Conservation (phyloP, 768 basidiomycete species). For the Calocera cornea region DNA sequence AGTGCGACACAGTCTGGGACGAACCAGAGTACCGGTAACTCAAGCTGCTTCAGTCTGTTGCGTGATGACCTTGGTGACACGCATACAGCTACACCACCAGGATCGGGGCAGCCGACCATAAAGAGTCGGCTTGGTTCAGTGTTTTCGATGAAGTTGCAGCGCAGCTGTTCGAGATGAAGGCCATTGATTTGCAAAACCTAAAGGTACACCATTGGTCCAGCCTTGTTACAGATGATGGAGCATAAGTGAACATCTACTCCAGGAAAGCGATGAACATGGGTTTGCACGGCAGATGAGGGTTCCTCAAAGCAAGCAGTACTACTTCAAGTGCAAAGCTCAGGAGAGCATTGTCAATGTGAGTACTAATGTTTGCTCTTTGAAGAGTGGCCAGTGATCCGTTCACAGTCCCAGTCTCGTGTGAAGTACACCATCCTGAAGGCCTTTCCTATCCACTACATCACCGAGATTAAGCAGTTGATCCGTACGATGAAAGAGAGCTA, state of each 20-base stretch:
- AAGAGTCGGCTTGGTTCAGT: background rate
- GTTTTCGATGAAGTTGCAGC: background rate
- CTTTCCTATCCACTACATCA: slow-evolving; percentile 48
- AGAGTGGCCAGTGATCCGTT: slow-evolving; percentile 4
- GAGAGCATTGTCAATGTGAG: slow-evolving; percentile 29
- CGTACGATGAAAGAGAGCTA: slow-evolving; percentile 51
- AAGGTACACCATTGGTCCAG: background rate
- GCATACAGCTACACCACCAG: background rate
- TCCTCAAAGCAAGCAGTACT: slow-evolving; percentile 27
- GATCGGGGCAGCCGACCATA: background rate
- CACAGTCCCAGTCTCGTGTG: slow-evolving; percentile 64
- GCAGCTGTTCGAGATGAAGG: background rate
- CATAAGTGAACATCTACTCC: too few species aligned
- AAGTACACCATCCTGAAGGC: slow-evolving; percentile 71
- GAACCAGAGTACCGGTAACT: background rate
- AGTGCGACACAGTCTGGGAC: background rate
- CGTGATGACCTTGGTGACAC: background rate
- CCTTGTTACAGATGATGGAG: background rate
- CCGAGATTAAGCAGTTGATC: slow-evolving; percentile 44
- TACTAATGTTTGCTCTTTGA: slow-evolving; percentile 6
- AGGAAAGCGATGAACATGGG: slow-evolving; percentile 34
- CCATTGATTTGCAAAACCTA: background rate
- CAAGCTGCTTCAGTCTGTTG: background rate
- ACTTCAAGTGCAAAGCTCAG: background rate
- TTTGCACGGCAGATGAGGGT: slow-evolving; percentile 48